These are phyloP conservation scores for Durusdinium trenchii DNA, from an alignment of 73 alveolate genomes.

Conservation along the genomic window DNA sequence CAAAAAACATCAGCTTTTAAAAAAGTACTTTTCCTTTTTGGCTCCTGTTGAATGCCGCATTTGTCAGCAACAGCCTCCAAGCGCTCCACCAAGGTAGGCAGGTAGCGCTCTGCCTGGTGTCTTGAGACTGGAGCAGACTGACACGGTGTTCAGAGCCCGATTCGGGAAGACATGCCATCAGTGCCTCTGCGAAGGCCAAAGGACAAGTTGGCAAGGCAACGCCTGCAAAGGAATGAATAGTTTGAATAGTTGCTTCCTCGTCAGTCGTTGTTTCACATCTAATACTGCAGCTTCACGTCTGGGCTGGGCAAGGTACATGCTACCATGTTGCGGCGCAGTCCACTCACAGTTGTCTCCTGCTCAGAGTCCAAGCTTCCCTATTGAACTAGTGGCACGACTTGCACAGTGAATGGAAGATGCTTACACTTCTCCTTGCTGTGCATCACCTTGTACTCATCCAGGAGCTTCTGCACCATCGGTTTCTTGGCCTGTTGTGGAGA, in stretches of 20 bases:
- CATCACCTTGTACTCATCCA: conserved; percentile 84
- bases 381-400: neutral
- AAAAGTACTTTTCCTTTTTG: neutral
- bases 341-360: conserved; percentile 88
- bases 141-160: neutral
- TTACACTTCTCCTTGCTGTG: conserved; percentile 71
- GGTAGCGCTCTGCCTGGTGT: conserved; percentile 82
- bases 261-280: neutral
- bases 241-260: neutral
- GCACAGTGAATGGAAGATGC: neutral
- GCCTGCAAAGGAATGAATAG: neutral
- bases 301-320: conserved; percentile 33
- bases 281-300: neutral
- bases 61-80: conserved; percentile 77
- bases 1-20: neutral
- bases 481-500: conserved; percentile 63
- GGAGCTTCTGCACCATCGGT: conserved; percentile 13
- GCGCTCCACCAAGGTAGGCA: conserved; percentile 94
- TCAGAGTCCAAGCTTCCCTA: neutral
- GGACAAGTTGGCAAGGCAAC: conserved; percentile 95
- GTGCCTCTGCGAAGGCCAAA: conserved; percentile 94
- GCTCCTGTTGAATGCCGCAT: conserved; percentile 47
- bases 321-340: conserved; percentile 94
- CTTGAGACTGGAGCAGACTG: neutral
- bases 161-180: neutral